Conservation (phyloP, 345 rosid species). For the Salix brachista region DNA sequence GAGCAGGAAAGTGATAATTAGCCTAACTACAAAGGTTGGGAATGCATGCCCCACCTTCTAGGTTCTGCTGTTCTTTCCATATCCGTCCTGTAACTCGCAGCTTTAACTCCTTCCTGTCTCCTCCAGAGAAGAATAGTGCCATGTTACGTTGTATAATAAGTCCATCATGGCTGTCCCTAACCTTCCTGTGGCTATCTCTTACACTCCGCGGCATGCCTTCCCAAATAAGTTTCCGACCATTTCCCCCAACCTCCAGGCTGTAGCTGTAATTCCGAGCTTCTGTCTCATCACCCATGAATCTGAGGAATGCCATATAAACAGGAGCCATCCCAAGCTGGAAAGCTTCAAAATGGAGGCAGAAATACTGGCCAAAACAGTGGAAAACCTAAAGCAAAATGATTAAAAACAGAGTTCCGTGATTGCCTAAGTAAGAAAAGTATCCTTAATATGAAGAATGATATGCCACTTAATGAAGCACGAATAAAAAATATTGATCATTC, state of each 20-base stretch:
- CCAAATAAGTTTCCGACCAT: constrained; percentile 85
- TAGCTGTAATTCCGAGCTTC: constrained; percentile 85
- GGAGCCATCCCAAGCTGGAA: constrained; percentile 97
- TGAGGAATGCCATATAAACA: constrained; percentile 92
- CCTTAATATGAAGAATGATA: neutral
- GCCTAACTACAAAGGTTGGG: constrained; percentile 75
- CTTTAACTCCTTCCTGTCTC: constrained; percentile 89
- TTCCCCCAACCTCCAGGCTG: constrained; percentile 94
- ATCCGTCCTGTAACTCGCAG: constrained; percentile 86
- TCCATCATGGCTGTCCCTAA: constrained; percentile 89
- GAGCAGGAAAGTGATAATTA: neutral
- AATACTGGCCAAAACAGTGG: constrained; percentile 90
- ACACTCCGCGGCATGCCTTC: constrained; percentile 89
- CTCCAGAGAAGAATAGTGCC: constrained; percentile 97
- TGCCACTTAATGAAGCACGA: neutral
- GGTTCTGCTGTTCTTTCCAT: constrained; percentile 93
- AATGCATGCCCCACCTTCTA: constrained; percentile 76
- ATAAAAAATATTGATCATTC: neutral
- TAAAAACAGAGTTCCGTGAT: constrained; percentile 2
- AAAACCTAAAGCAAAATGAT: constrained; percentile 50
- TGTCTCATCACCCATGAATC: constrained; percentile 89
- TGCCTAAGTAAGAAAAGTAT: neutral
- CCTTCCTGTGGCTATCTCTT: constrained; percentile 91
- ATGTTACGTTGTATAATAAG: constrained; percentile 82
- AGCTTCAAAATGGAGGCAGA: constrained; percentile 96